These are phyloP conservation scores for Penicillium angulare DNA, from an alignment of 495 filamentous ascomycete genomes.

Conservation along the genomic window DNA sequence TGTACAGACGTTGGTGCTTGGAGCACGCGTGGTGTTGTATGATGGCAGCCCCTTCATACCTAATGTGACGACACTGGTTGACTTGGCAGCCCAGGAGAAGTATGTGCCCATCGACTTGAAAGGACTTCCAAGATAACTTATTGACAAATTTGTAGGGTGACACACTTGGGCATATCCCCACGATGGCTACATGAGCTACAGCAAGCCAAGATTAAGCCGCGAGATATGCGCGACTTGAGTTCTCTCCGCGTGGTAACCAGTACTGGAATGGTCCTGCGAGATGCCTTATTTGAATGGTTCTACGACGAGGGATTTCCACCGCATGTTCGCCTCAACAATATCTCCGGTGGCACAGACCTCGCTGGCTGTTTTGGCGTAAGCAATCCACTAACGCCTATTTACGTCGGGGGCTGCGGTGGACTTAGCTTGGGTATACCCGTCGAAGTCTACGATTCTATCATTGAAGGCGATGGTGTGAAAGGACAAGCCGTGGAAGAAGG, in stretches of 20 bases:
- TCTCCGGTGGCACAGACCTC: conserved; percentile 77
- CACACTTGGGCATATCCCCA: conserved; percentile 66
- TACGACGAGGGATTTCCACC: conserved; percentile 71
- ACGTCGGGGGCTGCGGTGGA: conserved; percentile 67
- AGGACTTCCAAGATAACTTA: background rate
- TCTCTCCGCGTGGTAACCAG: conserved; percentile 56
- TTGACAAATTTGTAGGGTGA: conserved; percentile 31
- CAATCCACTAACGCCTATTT: conserved; percentile 67
- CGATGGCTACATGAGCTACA: conserved; percentile 69
- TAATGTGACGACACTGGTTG: conserved; percentile 55
- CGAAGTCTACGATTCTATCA: conserved; percentile 57
- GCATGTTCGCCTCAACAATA: conserved; percentile 62
- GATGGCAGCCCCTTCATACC: conserved; percentile 77
- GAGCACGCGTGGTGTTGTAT: conserved; percentile 61
- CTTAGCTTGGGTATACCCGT: conserved; percentile 61
- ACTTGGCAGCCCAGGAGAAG: conserved; percentile 51
- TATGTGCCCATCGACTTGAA: conserved; percentile 24
- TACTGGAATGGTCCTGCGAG: conserved; percentile 77
- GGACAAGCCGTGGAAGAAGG: conserved; percentile 55
- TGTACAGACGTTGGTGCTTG: conserved; percentile 51
- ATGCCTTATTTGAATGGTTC: conserved; percentile 76
- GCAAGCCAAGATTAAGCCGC: conserved; percentile 56
- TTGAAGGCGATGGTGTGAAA: conserved; percentile 48
- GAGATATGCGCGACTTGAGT: conserved; percentile 58
- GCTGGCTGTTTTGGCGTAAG: conserved; percentile 66